These are phyloP conservation scores for Moricandia moricandioides DNA, from an alignment of 345 rosid genomes.

Conservation along the genomic window DNA sequence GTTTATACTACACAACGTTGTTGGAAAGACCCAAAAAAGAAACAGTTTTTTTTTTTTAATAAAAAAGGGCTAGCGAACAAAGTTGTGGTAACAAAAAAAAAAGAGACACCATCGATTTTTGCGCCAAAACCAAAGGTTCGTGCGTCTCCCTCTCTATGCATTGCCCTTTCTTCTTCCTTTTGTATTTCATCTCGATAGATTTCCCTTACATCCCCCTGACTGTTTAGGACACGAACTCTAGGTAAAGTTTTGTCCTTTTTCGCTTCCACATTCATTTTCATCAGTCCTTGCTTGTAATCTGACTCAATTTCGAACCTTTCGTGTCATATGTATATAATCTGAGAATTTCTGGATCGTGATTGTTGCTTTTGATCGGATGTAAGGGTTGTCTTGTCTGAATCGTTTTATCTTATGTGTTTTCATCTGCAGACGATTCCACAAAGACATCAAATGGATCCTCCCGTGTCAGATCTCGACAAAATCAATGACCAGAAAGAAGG, in stretches of 20 bases:
- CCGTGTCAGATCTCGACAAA: constrained; percentile 46
- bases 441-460: constrained; percentile 41
- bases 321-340: not conserved
- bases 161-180: not conserved
- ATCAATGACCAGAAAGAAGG: constrained; percentile 56
- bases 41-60: too few relatives aligned
- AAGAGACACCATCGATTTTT: too few relatives aligned
- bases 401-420: too few relatives aligned
- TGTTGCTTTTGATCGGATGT: too few relatives aligned
- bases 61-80: too few relatives aligned
- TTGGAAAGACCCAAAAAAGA: too few relatives aligned
- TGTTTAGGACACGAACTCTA: constrained; percentile 11
- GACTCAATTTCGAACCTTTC: not conserved
- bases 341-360: constrained; percentile 2
- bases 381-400: too few relatives aligned
- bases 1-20: too few relatives aligned
- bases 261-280: not conserved
- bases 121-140: constrained; percentile 39
- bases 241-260: not conserved
- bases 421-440: too few relatives aligned
- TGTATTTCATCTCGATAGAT: not conserved
- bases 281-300: constrained; percentile 19
- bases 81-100: too few relatives aligned
- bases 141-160: not conserved
- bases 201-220: constrained; percentile 19